Evolutionary conservation across 129 eudicot species (phyloP).

Genomic region (Kitagawia praeruptora): DNA sequence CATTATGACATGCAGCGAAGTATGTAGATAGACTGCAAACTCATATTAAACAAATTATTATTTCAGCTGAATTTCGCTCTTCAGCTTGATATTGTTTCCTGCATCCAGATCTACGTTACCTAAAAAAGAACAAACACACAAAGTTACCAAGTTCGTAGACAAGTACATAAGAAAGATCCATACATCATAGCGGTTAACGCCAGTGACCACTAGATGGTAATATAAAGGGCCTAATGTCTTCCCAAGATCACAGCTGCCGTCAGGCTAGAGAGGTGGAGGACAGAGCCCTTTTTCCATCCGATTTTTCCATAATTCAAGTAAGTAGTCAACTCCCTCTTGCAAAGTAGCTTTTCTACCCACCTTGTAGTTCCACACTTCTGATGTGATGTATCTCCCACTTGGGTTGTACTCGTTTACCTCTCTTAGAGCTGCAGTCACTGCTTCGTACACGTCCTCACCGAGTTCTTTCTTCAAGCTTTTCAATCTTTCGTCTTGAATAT

Average conservation of each 20-base stretch:
- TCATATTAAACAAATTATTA: not conserved
- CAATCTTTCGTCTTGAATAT: conserved; percentile 51
- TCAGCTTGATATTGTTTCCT: not conserved
- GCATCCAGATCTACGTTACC: not conserved
- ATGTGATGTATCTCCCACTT: conserved; percentile 55
- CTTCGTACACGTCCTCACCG: conserved; percentile 51
- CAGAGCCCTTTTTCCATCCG: not conserved
- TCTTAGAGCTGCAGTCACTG: conserved; percentile 53
- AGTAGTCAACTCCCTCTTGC: conserved; percentile 50
- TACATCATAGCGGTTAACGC: not conserved
- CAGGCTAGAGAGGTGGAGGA: not conserved
- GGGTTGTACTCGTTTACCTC: conserved; percentile 86
- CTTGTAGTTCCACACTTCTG: conserved; percentile 65
- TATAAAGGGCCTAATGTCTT: not conserved
- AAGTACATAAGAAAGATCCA: not conserved
- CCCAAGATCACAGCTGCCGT: not conserved
- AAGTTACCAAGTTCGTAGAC: not conserved
- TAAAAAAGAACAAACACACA: not conserved
- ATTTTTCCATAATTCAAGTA: conserved; percentile 43
- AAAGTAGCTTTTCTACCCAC: conserved; percentile 54
- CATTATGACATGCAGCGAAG: not conserved
- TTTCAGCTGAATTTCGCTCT: not conserved
- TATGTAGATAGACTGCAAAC: not conserved
- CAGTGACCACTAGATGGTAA: not conserved
- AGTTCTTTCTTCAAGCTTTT: conserved; percentile 39